Base-by-base conservation (phyloP, 2,329 filamentous ascomycete species). In the Colletotrichum limetticola region DNA sequence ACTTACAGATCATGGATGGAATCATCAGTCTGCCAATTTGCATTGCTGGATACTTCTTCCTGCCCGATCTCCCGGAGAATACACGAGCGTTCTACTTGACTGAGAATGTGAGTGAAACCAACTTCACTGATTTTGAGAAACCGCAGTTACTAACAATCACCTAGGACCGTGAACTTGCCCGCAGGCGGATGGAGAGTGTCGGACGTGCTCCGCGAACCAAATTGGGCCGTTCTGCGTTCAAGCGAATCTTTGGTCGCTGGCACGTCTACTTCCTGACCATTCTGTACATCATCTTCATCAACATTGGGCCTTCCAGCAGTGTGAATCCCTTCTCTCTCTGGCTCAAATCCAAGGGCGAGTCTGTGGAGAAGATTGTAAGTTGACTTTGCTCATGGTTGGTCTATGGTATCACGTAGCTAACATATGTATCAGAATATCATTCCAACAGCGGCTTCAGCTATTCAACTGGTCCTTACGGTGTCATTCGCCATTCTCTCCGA, bases 281-380 rank as follows among this genome's bases (percentile, higher is more conserved):
- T 3, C 75, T 85, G 3, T 84, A 84, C 66, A 78, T 83, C 24
- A 78, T 83, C 12, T 85, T 85, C 63, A 90, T 91, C 58, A 89
- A 88, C 0, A 75, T 87, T 1, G 80, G 88, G 0, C 83, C 86
- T 2, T 82, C 81, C 0, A 78, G 76, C 1, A 82, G 81, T 32
- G 76, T 84, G 12, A 79, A 78, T n/a, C 77, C 83, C 4, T 78
- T 85, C 30, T 77, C 80, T 5, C 75, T 85, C 3, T 85, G 83
- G 82, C 76, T 85, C 55, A 85, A 85, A 76, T 79, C 58, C 78
- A 85, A 68, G 74, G 78, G 81, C 26, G 85, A 85, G 68, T 84
- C 86, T 56, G 71, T 76, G 0, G 88, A 86, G 84, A 90, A 91
- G 74, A 83, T 86, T 32, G 83, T 87, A 42, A 88, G 87, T 0